Evolutionary conservation across 768 basidiomycete genomes (phyloP), one percentile per base, ranked within the genome.

Genomic region (Neoboletus subvelutipes): DNA sequence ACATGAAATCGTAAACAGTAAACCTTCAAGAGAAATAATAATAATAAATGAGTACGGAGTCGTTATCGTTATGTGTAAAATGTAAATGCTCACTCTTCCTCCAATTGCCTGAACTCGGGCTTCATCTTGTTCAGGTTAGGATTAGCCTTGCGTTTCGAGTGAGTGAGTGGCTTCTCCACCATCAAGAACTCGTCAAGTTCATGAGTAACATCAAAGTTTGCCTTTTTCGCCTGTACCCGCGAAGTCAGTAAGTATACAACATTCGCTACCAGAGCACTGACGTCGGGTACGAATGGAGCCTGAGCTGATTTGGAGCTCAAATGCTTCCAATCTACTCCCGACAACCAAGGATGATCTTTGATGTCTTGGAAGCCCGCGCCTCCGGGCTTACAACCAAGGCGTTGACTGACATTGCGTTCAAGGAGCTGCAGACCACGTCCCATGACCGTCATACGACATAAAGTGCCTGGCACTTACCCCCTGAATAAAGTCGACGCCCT

Each of bases 201-300:
- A 67, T 98, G 94, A 36, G 93, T 86, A 37, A 97, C 88, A 69
- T 99, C 96, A 72, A 98, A 99, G 72, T 99, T 98, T n/a, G 94
- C 92, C 73, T 88, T 88, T 71, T 95, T 94, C 73, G 89, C 85
- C 95, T 99, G 67, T 28, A 34, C 22, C 20, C 12, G 22, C 28
- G 37, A 36, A 29, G 52, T 67, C 3, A 60, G 55, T 11, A 18
- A 40, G 48, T 12, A 20, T 29, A 31, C 5, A 40, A 41, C 1
- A 36, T 37, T 20, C 13, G 24, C 15, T 2, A 43, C 40, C 17
- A 13, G n/a, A 26, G 47, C 20, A 87, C 94, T 64, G 66, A 98
- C 94, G 67, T 97, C 92, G 45, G 95, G 97, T 58, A 92, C 86
- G 67, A 95, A 98, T 3, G 90, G 90, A 1, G 97, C 88, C 45